Percentiles rank a stretch among this genome's conserved stretches.
Evolutionary conservation across 805 yeast genomes (phyloP).

Genomic region (Lachancea nothofagi): DNA sequence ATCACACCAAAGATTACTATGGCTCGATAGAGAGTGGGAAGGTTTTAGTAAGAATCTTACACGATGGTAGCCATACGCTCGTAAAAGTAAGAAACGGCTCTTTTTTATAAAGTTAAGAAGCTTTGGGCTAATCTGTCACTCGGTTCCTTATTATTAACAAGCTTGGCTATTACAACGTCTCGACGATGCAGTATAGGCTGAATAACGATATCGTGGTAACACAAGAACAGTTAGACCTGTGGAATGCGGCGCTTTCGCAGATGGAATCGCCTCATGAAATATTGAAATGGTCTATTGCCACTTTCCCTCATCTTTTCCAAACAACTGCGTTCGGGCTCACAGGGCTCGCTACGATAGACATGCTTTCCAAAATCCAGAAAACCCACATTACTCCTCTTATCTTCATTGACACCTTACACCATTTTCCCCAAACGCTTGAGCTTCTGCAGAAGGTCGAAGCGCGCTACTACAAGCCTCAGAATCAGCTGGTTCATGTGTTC

Average conservation of each 20-base stretch:
- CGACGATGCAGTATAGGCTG: constrained; percentile 17
- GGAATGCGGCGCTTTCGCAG: constrained; percentile 55
- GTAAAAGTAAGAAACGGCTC: too few species aligned
- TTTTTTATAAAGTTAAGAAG: too few species aligned
- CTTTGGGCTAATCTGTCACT: too few species aligned
- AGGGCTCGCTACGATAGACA: constrained; percentile 83
- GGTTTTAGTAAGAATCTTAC: neutral
- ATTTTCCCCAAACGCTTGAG: constrained; percentile 88
- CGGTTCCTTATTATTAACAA: too few species aligned
- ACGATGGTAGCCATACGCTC: too few species aligned
- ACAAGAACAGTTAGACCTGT: constrained; percentile 53
- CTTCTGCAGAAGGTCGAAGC: constrained; percentile 54
- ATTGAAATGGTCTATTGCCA: constrained; percentile 73
- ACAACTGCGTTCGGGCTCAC: constrained; percentile 95
- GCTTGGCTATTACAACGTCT: too few species aligned
- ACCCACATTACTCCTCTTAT: constrained; percentile 52
- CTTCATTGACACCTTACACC: constrained; percentile 86
- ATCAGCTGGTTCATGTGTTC: constrained; percentile 51
- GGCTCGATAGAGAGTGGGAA: neutral
- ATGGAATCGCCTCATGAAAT: constrained; percentile 60
- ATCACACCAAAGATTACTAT: too few species aligned
- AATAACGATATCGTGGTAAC: constrained; percentile 36
- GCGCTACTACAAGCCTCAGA: constrained; percentile 40
- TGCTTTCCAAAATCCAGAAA: constrained; percentile 50
- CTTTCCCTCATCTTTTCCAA: constrained; percentile 78